These are phyloP conservation scores for Scheffersomyces stipitis DNA, from an alignment of 805 yeast genomes.

Conservation along the genomic window DNA sequence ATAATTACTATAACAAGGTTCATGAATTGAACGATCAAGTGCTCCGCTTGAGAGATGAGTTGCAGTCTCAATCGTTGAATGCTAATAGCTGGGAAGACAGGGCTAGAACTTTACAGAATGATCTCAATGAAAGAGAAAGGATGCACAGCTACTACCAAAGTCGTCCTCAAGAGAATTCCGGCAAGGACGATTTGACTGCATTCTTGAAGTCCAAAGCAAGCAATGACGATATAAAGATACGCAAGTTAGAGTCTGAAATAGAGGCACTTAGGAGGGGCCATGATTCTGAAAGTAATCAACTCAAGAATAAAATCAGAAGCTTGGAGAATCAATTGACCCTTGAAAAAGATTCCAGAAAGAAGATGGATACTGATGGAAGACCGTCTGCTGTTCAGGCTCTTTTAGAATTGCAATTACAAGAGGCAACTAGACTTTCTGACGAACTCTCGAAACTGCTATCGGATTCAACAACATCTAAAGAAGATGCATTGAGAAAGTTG, in stretches of 20 bases:
- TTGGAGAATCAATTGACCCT: conserved; percentile 9
- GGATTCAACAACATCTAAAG: conserved; percentile 20
- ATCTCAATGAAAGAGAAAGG: neutral
- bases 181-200: conserved; percentile 22
- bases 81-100: neutral
- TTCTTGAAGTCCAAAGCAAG: conserved; percentile 28
- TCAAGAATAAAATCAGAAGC: conserved; percentile 28
- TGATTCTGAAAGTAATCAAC: conserved; percentile 33
- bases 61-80: conserved; percentile 13
- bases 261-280: conserved; percentile 34
- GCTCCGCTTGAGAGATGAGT: conserved; percentile 12
- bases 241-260: conserved; percentile 37
- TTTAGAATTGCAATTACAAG: conserved; percentile 34
- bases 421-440: conserved; percentile 21
- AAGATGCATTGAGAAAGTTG: conserved; percentile 14
- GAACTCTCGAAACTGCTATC: conserved; percentile 13
- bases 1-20: neutral
- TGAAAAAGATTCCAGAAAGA: conserved; percentile 3
- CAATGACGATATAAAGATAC: conserved; percentile 38
- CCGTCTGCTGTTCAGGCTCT: conserved; percentile 20
- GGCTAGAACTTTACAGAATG: neutral
- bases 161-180: neutral
- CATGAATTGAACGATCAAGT: neutral
- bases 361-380: conserved; percentile 1
- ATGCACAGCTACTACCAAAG: neutral